phyloP scores from a whole-genome alignment of 2,329 filamentous ascomycete species.

The Aspergillus sp. region DNA sequence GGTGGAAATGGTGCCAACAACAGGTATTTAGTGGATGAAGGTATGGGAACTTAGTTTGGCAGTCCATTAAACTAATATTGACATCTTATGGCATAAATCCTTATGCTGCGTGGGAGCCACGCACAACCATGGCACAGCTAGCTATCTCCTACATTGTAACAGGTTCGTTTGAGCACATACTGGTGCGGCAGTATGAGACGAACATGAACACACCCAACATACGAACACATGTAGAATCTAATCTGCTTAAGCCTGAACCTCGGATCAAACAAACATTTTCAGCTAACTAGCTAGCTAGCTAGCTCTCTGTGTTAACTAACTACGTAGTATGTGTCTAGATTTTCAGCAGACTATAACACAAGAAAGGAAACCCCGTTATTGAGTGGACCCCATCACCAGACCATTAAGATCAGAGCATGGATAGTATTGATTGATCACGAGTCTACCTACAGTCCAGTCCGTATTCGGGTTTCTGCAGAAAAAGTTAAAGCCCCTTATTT shows the following conservation, averaged over 20 bases:
- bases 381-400: background rate
- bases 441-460: background rate
- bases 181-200: slow-evolving; percentile 1
- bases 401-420: too few species aligned
- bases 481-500: background rate
- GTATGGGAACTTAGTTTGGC: too few species aligned
- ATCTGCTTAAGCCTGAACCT: too few species aligned
- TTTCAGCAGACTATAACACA: background rate
- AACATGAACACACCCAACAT: background rate
- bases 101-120: too few species aligned
- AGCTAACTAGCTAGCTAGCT: background rate
- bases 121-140: too few species aligned
- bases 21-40: too few species aligned
- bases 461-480: background rate
- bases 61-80: too few species aligned
- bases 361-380: too few species aligned
- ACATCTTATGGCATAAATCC: too few species aligned
- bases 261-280: too few species aligned
- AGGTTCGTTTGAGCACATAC: background rate
- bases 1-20: too few species aligned
- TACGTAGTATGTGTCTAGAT: background rate
- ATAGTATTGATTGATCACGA: background rate
- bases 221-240: too few species aligned
- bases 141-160: background rate
- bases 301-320: background rate